Evolutionary conservation across 345 rosid species (phyloP).

Genomic region (Acer yangbiense): DNA sequence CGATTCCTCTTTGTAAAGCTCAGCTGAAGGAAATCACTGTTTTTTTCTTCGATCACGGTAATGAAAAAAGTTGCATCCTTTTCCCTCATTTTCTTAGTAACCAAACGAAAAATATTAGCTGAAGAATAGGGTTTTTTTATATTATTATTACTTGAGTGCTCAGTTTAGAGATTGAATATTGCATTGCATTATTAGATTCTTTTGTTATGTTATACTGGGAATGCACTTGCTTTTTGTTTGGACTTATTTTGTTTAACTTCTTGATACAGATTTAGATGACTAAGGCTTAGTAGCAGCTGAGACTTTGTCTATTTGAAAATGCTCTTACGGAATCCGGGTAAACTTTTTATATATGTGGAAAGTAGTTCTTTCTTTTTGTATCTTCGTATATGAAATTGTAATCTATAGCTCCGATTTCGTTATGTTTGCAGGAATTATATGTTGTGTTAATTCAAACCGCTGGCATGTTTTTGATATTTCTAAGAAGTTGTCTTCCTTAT

Average conservation of each 20-base stretch:
- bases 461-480: constrained; percentile 23
- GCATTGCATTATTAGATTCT: background rate
- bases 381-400: background rate
- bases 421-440: constrained; percentile 40
- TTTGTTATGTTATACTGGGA: background rate
- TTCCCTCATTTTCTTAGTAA: background rate
- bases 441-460: constrained; percentile 21
- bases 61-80: background rate
- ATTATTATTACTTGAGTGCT: background rate
- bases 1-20: background rate
- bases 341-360: background rate
- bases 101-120: background rate
- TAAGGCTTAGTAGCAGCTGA: background rate
- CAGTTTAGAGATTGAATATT: background rate
- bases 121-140: background rate
- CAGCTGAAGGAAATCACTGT: background rate
- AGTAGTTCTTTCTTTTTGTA: background rate
- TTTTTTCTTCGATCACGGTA: background rate
- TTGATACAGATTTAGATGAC: constrained; percentile 6
- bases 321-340: constrained; percentile 9
- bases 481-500: constrained; percentile 39
- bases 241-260: background rate
- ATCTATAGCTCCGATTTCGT: background rate
- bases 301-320: background rate
- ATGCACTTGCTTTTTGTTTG: background rate